phyloP scores from a whole-genome alignment of 352 stramenopile genomes.

The Pilasporangium apinafurcum region DNA sequence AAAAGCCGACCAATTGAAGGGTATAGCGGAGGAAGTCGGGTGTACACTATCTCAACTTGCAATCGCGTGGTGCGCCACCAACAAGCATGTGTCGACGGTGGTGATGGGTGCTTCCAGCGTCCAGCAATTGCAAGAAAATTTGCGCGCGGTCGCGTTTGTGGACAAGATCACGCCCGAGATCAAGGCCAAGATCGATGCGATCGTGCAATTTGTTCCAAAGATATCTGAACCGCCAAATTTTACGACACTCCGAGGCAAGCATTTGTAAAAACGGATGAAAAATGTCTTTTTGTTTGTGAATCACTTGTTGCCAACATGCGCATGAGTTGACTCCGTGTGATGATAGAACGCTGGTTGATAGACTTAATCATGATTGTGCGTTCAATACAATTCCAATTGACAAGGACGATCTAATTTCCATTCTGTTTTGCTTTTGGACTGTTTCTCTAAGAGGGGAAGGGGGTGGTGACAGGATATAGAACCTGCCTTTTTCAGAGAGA shows the following conservation, averaged over 20 bases:
- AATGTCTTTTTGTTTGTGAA: too few relatives aligned
- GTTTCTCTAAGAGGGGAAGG: too few relatives aligned
- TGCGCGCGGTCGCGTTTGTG: slow-evolving; percentile 26
- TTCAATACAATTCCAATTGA: too few relatives aligned
- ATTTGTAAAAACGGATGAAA: too few relatives aligned
- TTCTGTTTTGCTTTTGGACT: too few relatives aligned
- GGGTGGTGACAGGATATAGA: too few relatives aligned
- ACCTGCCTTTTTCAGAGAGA: too few relatives aligned
- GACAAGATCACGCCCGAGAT: slow-evolving; percentile 36
- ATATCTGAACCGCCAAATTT: not conserved
- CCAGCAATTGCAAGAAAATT: slow-evolving; percentile 46
- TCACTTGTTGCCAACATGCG: too few relatives aligned
- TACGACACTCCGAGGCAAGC: slow-evolving; percentile 1
- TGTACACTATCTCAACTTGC: slow-evolving; percentile 41
- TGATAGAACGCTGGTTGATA: too few relatives aligned
- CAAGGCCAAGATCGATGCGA: slow-evolving; percentile 41
- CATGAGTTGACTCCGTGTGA: too few relatives aligned
- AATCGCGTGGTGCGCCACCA: slow-evolving; percentile 30
- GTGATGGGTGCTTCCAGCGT: slow-evolving; percentile 32
- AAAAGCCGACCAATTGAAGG: slow-evolving; percentile 12
- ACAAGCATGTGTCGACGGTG: slow-evolving; percentile 24
- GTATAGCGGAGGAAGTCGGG: slow-evolving; percentile 12
- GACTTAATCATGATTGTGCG: too few relatives aligned
- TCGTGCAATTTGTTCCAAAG: slow-evolving; percentile 14
- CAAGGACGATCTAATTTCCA: too few relatives aligned